Conservation (phyloP, 176 grass and related monocot genomes). For the Cenchrus purpureus region DNA sequence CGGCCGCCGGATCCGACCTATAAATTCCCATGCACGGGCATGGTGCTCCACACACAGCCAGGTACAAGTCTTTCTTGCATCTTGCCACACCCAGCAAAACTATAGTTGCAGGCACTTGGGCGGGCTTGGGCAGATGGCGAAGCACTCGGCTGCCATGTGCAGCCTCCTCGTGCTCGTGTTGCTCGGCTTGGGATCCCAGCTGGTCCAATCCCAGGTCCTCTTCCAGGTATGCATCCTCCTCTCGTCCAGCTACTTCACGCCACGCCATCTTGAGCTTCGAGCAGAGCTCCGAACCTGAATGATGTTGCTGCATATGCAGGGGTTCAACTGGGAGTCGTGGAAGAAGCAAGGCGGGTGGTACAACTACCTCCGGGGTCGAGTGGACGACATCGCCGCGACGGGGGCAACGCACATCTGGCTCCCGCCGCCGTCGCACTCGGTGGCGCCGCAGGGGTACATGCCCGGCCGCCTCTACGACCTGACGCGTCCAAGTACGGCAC, state of each 20-base stretch:
- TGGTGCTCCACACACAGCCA: slow-evolving; percentile 33
- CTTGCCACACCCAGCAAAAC: background rate
- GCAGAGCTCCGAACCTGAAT: background rate
- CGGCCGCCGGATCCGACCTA: slow-evolving; percentile 10
- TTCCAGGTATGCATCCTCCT: slow-evolving; percentile 35
- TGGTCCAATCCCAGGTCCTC: slow-evolving; percentile 44
- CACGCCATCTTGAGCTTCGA: background rate
- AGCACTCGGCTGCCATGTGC: slow-evolving; percentile 6
- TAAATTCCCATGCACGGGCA: slow-evolving; percentile 33
- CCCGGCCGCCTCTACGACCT: slow-evolving; percentile 86
- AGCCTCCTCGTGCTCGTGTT: slow-evolving; percentile 26
- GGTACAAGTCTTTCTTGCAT: background rate
- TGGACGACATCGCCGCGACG: slow-evolving; percentile 58
- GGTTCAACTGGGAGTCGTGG: slow-evolving; percentile 91
- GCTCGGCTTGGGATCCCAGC: slow-evolving; percentile 35
- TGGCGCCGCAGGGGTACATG: slow-evolving; percentile 84
- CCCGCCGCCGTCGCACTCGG: slow-evolving; percentile 77
- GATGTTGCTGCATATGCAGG: slow-evolving; percentile 29
- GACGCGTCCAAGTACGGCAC: slow-evolving; percentile 78
- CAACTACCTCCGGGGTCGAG: slow-evolving; percentile 50
- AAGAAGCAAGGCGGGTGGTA: slow-evolving; percentile 85
- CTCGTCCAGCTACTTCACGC: too few species aligned
- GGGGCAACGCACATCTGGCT: slow-evolving; percentile 85
- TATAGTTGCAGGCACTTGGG: background rate
- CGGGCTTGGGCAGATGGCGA: slow-evolving; percentile 24